phyloP scores from a whole-genome alignment of 768 basidiomycete genomes.

The Phlegmacium glaucopus region DNA sequence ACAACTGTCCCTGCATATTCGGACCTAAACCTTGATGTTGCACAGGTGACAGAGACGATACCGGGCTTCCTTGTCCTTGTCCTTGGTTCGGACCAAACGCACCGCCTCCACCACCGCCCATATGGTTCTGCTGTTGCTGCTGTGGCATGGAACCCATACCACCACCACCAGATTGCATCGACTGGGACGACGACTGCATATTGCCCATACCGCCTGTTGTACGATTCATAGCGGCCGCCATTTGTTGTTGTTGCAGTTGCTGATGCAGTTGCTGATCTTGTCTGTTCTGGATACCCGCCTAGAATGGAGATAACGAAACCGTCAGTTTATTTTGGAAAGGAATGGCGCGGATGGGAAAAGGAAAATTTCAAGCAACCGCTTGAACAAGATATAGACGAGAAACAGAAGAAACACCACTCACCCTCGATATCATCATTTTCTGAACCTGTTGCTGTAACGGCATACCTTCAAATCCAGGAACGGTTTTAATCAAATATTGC shows the following conservation, averaged over 20 bases:
- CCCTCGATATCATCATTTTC: slow-evolving; percentile 52
- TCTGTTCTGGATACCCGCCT: slow-evolving; percentile 22
- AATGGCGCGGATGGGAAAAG: slow-evolving; percentile 4
- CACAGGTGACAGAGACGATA: slow-evolving; percentile 16
- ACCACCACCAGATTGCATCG: background rate
- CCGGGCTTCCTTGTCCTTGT: slow-evolving; percentile 3
- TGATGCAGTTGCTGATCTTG: slow-evolving; percentile 22
- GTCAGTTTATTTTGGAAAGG: background rate
- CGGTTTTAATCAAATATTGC: slow-evolving; percentile 46
- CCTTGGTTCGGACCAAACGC: slow-evolving; percentile 8
- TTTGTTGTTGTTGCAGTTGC: slow-evolving; percentile 23
- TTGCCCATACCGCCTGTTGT: slow-evolving; percentile 11
- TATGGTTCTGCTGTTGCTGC: slow-evolving; percentile 3
- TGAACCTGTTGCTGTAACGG: slow-evolving; percentile 57
- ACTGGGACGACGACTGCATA: background rate
- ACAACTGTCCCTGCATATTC: slow-evolving; percentile 19
- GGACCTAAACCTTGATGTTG: slow-evolving; percentile 20
- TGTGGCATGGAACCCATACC: background rate
- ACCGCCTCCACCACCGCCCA: slow-evolving; percentile 6
- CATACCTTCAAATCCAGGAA: slow-evolving; percentile 53
- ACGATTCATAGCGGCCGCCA: slow-evolving; percentile 16
- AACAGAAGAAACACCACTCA: slow-evolving; percentile 24
- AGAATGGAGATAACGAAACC: background rate
- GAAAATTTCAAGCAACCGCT: slow-evolving; percentile 2
- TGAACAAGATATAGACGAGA: background rate